A percentile compares a stretch with the other conserved stretches of the same genome.
These are phyloP conservation scores for Schwanniomyces pseudopolymorphus DNA, from an alignment of 805 yeast species.

Conservation along the genomic window DNA sequence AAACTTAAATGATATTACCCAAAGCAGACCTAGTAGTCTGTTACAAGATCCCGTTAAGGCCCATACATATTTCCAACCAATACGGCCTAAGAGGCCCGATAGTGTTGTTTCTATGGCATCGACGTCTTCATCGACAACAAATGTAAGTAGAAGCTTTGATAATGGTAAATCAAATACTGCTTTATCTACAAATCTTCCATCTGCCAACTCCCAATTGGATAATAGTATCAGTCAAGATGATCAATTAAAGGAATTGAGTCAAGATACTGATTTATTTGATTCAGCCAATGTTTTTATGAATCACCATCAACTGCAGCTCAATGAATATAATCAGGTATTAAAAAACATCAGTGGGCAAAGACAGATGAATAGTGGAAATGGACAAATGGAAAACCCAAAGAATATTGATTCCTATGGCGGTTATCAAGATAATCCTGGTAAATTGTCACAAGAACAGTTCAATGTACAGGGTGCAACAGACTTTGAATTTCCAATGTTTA, in stretches of 20 bases:
- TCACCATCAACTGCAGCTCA: slow-evolving; percentile 1
- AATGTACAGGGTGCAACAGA: background rate
- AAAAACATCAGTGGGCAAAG: background rate
- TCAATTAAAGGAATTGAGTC: background rate
- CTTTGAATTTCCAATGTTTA: slow-evolving; percentile 7
- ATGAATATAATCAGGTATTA: slow-evolving; percentile 3
- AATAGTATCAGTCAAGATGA: background rate
- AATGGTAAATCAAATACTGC: slow-evolving; percentile 7
- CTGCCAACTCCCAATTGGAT: background rate
- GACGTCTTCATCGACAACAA: slow-evolving; percentile 25
- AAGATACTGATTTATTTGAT: background rate
- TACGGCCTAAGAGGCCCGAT: slow-evolving; percentile 38
- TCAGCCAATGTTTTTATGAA: background rate
- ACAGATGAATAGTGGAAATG: background rate
- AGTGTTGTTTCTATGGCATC: slow-evolving; percentile 41
- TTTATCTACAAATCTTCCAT: slow-evolving; percentile 14
- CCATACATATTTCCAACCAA: slow-evolving; percentile 18
- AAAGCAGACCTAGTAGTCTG: slow-evolving; percentile 17
- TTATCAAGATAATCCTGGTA: background rate
- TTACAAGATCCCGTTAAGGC: slow-evolving; percentile 5
- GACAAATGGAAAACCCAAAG: background rate
- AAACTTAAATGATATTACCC: slow-evolving; percentile 3
- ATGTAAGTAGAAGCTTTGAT: slow-evolving; percentile 6
- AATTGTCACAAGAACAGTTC: background rate
- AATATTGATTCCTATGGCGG: background rate